Base-by-base conservation (phyloP, 306 rosid species). In the Hippophae tibetana region DNA sequence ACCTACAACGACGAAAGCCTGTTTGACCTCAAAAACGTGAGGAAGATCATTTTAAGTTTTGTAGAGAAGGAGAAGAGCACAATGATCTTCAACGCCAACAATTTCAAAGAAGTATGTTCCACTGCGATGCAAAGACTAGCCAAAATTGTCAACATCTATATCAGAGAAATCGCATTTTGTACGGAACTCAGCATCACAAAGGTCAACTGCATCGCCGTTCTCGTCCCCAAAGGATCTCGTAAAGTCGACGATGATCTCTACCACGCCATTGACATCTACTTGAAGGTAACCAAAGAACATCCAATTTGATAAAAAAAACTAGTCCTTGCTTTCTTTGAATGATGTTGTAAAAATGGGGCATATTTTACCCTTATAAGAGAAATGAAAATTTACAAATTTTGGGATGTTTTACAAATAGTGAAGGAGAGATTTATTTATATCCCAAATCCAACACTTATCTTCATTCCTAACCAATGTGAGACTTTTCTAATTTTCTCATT, bases 1-100 rank as follows among this genome's bases (percentile, higher is more conserved):
- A 73, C 86, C 12, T 85, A 83, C 80, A 93, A 85, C 69, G 98
- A 96, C 23, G 96, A 90, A 72, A 75, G 85, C 48, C 83, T 92
- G 9, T 55, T 81, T 26, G 99, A 92, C 61, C 72, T 88, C 38
- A 96, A 88, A 42, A 87, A 95, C 61, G 81, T 83, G 48, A 56
- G 93, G 66, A 79, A 71, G 54, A 83, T 88, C 57, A 49, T 92
- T 50, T 76, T 93, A 0, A 66, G 79, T 8, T 92, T 79, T 48
- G 78, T 82, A 31, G 93, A 92, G 64, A 83, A 66, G 69, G 89
- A 88, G 76, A 83, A 84, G 54, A 83, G 80, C 50, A 72, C 74
- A 61, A 83, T 84, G 5, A 86, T 87, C 5, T 90, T 87, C 62
- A 83, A 67, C 71, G 70, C 79, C 45, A 78, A 69, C 4, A 76